Base-by-base conservation (phyloP, 257 asterid genomes). In the Nicotiana knightiana region DNA sequence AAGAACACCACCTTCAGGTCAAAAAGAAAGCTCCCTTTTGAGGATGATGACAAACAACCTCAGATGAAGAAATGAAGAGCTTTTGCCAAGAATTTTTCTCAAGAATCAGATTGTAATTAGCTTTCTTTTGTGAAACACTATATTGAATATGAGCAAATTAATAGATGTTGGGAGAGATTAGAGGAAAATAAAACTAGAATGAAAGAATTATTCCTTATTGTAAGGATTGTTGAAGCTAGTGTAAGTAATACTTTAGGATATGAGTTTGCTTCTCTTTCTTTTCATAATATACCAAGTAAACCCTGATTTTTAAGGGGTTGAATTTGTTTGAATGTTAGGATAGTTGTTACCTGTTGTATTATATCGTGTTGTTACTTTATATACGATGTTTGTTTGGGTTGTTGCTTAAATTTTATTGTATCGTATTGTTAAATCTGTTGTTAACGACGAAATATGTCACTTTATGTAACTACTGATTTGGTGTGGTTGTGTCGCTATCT, bases 51-150 rank as follows among this genome's bases (percentile, higher is more conserved):
- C 81, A 68, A 39, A 10, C 77, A 43, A 70, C n/a, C 53, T 17
- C 5, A 43, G 21, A 18, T 5, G 11, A 5, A 70, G 59, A 43
- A 43, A 43, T 61, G 24, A 61, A 24, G 53, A 39, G 8, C 87
- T 89, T 87, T 91, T 26, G 26, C 16, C 86, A 85, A 82, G 94
- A 90, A 89, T 76, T 75, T 6, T 84, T 91, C 87, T 81, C 81
- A 75, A 83, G 88, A 39, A 75, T 82, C 83, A 43, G 59, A 70
- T 70, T 21, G n/a, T 70, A 21, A 11, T 43, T 43, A 21, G 59
- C 85, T 84, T 82, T 65, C 53, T 81, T 67, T 65, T 9, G 63
- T 78, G 82, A 79, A 53, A 15, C 51, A 43, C 12, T 81, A 81
- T 57, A 76, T 81, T 73, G 84, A 77, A 67, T 76, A 82, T 21